A percentile compares a stretch with the other conserved stretches of the same genome.
phyloP scores from a whole-genome alignment of 2,329 filamentous ascomycete genomes.

The Zasmidium cellare region DNA sequence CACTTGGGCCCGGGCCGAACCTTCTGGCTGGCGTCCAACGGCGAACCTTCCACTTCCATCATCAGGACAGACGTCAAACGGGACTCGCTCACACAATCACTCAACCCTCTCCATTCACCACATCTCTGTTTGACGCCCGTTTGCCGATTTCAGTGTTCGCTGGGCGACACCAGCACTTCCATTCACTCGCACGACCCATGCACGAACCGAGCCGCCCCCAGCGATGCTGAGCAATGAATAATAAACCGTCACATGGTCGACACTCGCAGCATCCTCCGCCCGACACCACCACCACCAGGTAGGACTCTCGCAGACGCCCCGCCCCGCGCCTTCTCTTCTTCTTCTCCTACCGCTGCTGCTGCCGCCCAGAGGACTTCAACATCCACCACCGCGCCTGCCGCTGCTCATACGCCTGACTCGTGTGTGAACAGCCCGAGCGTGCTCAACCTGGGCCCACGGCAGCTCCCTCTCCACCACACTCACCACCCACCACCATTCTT shows the following conservation, averaged over 20 bases:
- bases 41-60: conserved; percentile 1
- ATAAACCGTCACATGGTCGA: conserved; percentile 5
- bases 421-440: background rate
- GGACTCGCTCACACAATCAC: background rate
- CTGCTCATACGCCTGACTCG: background rate
- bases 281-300: conserved; percentile 5
- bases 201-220: conserved; percentile 2
- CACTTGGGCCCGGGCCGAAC: background rate
- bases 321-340: too few species aligned
- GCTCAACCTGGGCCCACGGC: background rate
- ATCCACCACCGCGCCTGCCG: background rate
- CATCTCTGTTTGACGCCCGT: too few species aligned
- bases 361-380: background rate
- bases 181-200: background rate
- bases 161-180: background rate
- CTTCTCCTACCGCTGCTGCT: background rate
- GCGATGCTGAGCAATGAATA: conserved; percentile 7
- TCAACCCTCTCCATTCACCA: background rate
- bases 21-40: conserved; percentile 1
- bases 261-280: background rate
- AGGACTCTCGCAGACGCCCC: conserved; percentile 5
- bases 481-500: conserved; percentile 4
- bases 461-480: conserved; percentile 3
- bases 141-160: background rate
- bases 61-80: background rate